Conservation (phyloP, 805 yeast genomes). For the Hanseniaspora mollemarum region DNA sequence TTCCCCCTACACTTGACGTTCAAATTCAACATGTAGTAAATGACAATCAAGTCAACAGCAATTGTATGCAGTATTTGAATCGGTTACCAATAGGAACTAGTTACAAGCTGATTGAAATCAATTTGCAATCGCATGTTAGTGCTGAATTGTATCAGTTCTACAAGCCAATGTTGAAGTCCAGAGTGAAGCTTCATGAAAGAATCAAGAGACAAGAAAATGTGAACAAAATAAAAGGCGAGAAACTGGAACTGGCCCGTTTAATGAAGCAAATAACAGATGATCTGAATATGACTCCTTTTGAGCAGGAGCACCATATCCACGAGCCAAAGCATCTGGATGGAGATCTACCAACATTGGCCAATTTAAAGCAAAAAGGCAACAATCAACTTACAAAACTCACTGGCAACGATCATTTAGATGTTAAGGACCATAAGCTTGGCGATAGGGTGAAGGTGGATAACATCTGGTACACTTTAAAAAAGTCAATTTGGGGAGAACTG, state of each 20-base stretch:
- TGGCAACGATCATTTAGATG: not conserved
- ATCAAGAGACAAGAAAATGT: slow-evolving; percentile 10
- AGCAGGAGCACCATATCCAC: not conserved
- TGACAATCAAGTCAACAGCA: slow-evolving; percentile 34
- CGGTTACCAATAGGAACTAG: slow-evolving; percentile 81
- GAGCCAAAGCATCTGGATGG: not conserved
- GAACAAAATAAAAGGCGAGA: slow-evolving; percentile 12
- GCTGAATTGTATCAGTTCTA: slow-evolving; percentile 6
- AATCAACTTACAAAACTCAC: not conserved
- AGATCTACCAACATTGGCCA: not conserved
- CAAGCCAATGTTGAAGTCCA: slow-evolving; percentile 1
- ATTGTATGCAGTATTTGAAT: slow-evolving; percentile 43
- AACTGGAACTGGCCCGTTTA: not conserved
- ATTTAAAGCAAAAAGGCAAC: not conserved
- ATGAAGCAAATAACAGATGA: slow-evolving; percentile 11
- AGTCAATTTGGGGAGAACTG: slow-evolving; percentile 10
- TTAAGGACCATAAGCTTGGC: slow-evolving; percentile 5
- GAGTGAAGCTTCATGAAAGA: slow-evolving; percentile 8
- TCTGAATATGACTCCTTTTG: slow-evolving; percentile 1
- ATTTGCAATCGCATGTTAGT: slow-evolving; percentile 42
- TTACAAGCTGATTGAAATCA: slow-evolving; percentile 71
- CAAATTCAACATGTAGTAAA: slow-evolving; percentile 58
- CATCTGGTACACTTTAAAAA: slow-evolving; percentile 5
- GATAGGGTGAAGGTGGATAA: slow-evolving; percentile 9
- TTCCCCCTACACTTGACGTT: slow-evolving; percentile 56